Base-by-base conservation (phyloP, 2,329 filamentous ascomycete species). In the Calonectria multiphialidica region DNA sequence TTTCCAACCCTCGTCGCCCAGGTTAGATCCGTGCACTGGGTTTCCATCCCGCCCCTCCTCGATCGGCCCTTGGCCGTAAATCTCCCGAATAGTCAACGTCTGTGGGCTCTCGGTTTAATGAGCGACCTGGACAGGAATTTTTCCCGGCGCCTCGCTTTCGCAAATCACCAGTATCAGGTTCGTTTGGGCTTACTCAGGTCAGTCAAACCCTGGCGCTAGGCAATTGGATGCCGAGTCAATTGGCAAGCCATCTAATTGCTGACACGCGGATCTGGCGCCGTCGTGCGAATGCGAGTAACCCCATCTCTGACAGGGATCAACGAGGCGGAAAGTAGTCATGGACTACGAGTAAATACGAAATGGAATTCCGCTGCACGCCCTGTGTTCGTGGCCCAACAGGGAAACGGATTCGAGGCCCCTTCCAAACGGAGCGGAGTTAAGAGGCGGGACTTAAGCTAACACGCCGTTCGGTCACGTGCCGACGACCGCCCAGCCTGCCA, bases 371-470 rank as follows among this genome's bases (percentile, higher is more conserved):
- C 30, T 5, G 33, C 53, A 57, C 33, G 53, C 37, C 30, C 30
- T 37, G 9, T 15, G 33, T 59, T 59, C 21, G 33, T 8, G 8
- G 10, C 53, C 33, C 33, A 59, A 59, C 30, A 59, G 35, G 47
- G 65, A 35, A 71, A 42, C 23, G 21, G 23, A 57, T 65, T 55
- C 45, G 37, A 45, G 13, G 5, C 15, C 25, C 21, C 62, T 25
- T 40, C 23, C 12, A 47, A 8, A 68, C 78, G 78, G 78, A 79
- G 74, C 78, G 78, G 78, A 79, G 74, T 79, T 79, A 79, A 66
- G 77, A 74, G 78, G 77, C 74, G 73, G 75, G 76, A 79, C 71
- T 79, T 79, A 78, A 79, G 67, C 18, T 25, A n/a, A 1, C 5
- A 33, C 55, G 42, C 66, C 50, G 50, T 23, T 40, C 12, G 25